phyloP scores from a whole-genome alignment of 352 stramenopile species.

The Globisporangium splendens region DNA sequence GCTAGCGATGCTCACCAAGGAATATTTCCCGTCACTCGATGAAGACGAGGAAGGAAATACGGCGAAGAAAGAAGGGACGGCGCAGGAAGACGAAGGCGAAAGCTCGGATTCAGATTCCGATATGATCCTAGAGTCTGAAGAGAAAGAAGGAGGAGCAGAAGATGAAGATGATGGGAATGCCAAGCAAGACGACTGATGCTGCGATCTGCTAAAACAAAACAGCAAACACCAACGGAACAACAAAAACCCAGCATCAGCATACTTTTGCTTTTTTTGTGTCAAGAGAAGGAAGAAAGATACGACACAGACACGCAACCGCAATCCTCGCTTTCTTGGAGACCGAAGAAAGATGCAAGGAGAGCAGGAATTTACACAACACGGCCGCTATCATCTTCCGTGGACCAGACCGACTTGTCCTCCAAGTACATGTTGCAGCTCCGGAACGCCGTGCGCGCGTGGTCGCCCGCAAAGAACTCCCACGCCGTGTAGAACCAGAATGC shows the following conservation, averaged over 20 bases:
- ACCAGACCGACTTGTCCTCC: constrained; percentile 64
- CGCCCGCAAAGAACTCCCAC: constrained; percentile 79
- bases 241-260: neutral
- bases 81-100: constrained; percentile 21
- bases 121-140: constrained; percentile 28
- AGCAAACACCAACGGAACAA: constrained; percentile 2
- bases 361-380: constrained; percentile 25
- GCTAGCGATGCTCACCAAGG: constrained; percentile 53
- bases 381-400: constrained; percentile 13
- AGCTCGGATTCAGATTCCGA: constrained; percentile 26
- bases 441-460: constrained; percentile 70
- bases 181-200: constrained; percentile 3
- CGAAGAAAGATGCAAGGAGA: neutral
- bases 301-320: constrained; percentile 7
- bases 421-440: constrained; percentile 85
- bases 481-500: constrained; percentile 86
- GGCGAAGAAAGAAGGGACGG: constrained; percentile 4
- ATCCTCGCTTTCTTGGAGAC: neutral
- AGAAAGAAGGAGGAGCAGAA: constrained; percentile 7
- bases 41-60: constrained; percentile 24
- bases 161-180: constrained; percentile 12
- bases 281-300: constrained; percentile 15
- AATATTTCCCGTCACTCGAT: constrained; percentile 52
- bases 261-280: neutral
- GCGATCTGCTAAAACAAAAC: neutral